Evolutionary conservation across 2,329 filamentous ascomycete genomes (phyloP), one percentile per base, ranked within the genome.

Genomic region (Paecilomyces sp.): DNA sequence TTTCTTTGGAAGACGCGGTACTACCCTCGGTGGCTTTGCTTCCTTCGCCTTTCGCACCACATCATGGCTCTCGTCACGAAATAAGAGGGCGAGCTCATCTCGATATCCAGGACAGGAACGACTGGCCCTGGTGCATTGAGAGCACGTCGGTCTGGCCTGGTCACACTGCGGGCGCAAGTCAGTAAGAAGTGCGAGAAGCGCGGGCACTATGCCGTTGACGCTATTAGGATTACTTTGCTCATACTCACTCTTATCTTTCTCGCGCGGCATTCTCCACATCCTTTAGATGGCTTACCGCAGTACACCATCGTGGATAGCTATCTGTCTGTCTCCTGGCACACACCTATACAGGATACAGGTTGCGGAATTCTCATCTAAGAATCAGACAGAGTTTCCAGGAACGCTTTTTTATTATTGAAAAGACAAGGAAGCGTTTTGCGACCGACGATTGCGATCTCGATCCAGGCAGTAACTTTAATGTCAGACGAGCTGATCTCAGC

Each of bases 61-160:
- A 66, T 86, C 83, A 65, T 77, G 82, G 66, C 83, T 87, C 72
- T 88, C 85, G 74, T 88, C 85, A 41, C 85, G 83, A 68, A 88
- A 88, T 80, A 88, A 83, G 60, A 88, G 76, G 33, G 84, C 85
- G 34, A 87, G 74, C 70, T 86, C 83, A 63, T 88, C 85, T 64
- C 85, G 80, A 66, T 88, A 88, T 6, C 85, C 85, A 22, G 85
- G 83, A 65, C 85, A 88, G 66, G 76, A 80, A 70, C 85, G 84
- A 66, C 80, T 79, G 54, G 84, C 80, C 50, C 84, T 83, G 53
- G 82, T 75, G 68, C 85, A 88, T 76, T 88, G 85, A 25, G 83
- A 83, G 67, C 85, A 88, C 66, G 83, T 79, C 4, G 85, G 85
- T 50, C 76, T 78, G 54, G 79, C 77, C 68, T 84, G 85, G 70